Evolutionary conservation across 192 early-diverging fungal species (phyloP).

Genomic region (Linnemannia zychae): DNA sequence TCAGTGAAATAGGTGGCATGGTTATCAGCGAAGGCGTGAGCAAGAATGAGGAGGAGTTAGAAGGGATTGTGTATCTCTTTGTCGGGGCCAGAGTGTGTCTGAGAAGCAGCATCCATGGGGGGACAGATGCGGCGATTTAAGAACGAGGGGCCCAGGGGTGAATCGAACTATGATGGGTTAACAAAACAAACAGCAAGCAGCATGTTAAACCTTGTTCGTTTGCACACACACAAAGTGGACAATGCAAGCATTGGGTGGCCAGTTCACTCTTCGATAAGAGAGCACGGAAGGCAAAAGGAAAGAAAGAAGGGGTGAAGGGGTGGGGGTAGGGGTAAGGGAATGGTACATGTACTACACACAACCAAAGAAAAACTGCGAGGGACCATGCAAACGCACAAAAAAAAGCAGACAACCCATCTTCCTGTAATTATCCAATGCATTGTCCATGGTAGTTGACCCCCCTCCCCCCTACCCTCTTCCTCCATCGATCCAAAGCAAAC

Average conservation of each 20-base stretch:
- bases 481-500: neutral
- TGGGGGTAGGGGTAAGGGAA: neutral
- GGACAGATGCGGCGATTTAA: neutral
- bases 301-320: neutral
- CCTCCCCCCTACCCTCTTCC: no score
- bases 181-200: neutral
- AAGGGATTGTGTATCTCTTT: neutral
- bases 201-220: neutral
- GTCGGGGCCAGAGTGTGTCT: neutral
- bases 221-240: neutral
- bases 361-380: neutral
- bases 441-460: neutral
- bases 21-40: neutral
- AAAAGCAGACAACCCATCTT: neutral
- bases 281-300: neutral
- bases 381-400: neutral
- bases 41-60: neutral
- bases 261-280: neutral
- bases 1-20: neutral
- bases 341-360: neutral
- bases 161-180: neutral
- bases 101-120: neutral
- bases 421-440: neutral
- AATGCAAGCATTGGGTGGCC: neutral
- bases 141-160: slow-evolving; percentile 8